phyloP scores from a whole-genome alignment of 192 early-diverging fungal genomes.

The Coemansia sp. region DNA sequence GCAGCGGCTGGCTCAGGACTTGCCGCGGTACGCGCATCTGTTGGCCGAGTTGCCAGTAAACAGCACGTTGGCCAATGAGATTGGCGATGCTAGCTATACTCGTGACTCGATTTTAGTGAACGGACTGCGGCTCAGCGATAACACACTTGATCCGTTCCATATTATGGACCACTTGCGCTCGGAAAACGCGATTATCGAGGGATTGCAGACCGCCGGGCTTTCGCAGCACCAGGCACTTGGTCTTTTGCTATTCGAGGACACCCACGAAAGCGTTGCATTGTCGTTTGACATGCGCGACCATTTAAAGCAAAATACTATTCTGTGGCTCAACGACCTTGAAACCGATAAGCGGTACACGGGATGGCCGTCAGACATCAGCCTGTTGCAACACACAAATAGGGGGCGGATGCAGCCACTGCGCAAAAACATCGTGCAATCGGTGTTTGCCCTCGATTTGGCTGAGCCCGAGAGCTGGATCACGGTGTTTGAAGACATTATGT shows the following conservation, averaged over 20 bases:
- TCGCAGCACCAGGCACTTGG: slow-evolving; percentile 26
- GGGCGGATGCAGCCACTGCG: slow-evolving; percentile 74
- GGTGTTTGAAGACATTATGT: slow-evolving; percentile 62
- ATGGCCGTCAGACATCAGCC: slow-evolving; percentile 62
- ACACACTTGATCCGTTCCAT: slow-evolving; percentile 65
- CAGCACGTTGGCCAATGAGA: slow-evolving; percentile 43
- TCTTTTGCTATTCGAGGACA: slow-evolving; percentile 14
- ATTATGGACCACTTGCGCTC: slow-evolving; percentile 60
- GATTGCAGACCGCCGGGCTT: slow-evolving; percentile 51
- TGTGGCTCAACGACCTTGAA: slow-evolving; percentile 94
- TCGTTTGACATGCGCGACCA: slow-evolving; percentile 80
- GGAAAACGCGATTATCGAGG: slow-evolving; percentile 55
- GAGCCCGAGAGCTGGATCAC: slow-evolving; percentile 53
- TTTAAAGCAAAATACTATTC: slow-evolving; percentile 52
- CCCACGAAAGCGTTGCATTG: slow-evolving; percentile 6
- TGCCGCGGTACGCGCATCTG: slow-evolving; percentile 85
- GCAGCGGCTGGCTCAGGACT: slow-evolving; percentile 71
- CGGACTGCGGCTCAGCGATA: slow-evolving; percentile 57
- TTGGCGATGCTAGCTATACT: slow-evolving; percentile 25
- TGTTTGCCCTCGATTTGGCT: slow-evolving; percentile 78
- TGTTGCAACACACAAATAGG: slow-evolving; percentile 60
- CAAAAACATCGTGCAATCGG: slow-evolving; percentile 72
- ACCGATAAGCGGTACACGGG: slow-evolving; percentile 71
- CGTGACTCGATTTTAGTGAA: slow-evolving; percentile 62
- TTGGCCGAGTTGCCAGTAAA: slow-evolving; percentile 59